Evolutionary conservation across 2,329 filamentous ascomycete genomes (phyloP), one percentile per base, ranked within the genome.

Genomic region (Fusarium hostae): DNA sequence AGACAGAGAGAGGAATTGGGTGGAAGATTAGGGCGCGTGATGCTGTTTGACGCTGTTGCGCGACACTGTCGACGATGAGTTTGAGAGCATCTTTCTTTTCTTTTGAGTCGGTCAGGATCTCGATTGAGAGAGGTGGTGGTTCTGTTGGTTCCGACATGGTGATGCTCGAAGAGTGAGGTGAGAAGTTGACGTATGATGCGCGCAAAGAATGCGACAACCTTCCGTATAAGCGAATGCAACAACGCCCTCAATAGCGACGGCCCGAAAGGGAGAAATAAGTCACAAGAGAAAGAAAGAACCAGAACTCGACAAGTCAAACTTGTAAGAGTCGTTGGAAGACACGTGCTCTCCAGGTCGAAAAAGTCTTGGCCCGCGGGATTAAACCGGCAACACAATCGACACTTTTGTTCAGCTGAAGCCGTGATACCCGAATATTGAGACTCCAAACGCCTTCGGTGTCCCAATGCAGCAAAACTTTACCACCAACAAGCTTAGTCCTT

Each of bases 31-130:
- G 82, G 66, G 88, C 83, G 54, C 84, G 83, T 18, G 90, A 88
- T 11, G 92, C 90, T 8, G 87, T 81, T 79, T 94, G 91, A 58
- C 92, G 90, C 82, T 96, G 94, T 79, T 97, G 92, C 30, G 93
- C 92, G 61, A 97, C 89, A 71, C 91, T 93, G 82, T 96, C 93
- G 58, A 93, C 90, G 50, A 97, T 86, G 22, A 97, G 86, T 68
- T 88, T 88, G 59, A 97, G 84, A 16, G 91, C 91, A 62, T 89
- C 86, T 70, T 89, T 83, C 78, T 90, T 89, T 77, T 94, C 91
- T 47, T 83, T 78, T 50, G 88, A 82, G 43, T 76, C 75, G 41
- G 83, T 84, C 45, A 90, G 81, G 48, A 86, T 77, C 69, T 87
- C 86, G 56, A 92, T 89, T 40, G 86, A 86, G 63, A 94, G 86